phyloP scores from a whole-genome alignment of 441 rosid species.

The Croton setiger region DNA sequence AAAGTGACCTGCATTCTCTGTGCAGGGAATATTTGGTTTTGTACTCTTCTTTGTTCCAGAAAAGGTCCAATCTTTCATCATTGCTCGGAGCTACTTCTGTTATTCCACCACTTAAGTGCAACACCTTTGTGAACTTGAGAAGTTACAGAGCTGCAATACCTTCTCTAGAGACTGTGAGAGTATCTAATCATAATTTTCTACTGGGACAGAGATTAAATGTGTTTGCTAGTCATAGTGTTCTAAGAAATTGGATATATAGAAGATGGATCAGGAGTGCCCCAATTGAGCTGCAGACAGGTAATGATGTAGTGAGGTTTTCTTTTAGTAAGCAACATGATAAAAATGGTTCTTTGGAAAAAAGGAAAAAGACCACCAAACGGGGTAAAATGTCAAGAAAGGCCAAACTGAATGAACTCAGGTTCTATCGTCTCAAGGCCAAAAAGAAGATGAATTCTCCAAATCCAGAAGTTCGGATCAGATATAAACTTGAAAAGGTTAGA shows the following conservation, averaged over 20 bases:
- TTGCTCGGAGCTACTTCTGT: constrained; percentile 18
- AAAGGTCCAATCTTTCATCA: constrained; percentile 16
- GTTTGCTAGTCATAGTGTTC: constrained; percentile 6
- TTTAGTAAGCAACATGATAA: constrained; percentile 26
- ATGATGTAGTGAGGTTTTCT: constrained; percentile 61
- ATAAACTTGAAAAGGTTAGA: constrained; percentile 78
- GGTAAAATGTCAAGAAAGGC: constrained; percentile 55
- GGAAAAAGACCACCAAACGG: constrained; percentile 41
- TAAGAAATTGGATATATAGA: constrained; percentile 23
- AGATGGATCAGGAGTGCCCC: constrained; percentile 46
- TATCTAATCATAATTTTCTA: constrained; percentile 16
- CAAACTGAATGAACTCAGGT: constrained; percentile 70
- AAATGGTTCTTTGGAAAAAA: constrained; percentile 24
- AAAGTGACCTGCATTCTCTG: not conserved
- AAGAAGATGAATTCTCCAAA: constrained; percentile 89
- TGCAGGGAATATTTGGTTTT: constrained; percentile 34
- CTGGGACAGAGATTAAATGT: not conserved
- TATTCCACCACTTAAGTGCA: constrained; percentile 14
- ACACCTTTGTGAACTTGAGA: constrained; percentile 13
- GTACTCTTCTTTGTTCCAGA: constrained; percentile 20
- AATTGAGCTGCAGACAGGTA: constrained; percentile 49
- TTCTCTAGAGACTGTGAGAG: constrained; percentile 15
- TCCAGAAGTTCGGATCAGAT: constrained; percentile 79
- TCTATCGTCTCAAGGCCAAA: constrained; percentile 77
- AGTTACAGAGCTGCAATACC: constrained; percentile 23